These are phyloP conservation scores for Cyclotella choctawhatcheeana DNA, from an alignment of 108 stramenopile genomes.

Conservation along the genomic window DNA sequence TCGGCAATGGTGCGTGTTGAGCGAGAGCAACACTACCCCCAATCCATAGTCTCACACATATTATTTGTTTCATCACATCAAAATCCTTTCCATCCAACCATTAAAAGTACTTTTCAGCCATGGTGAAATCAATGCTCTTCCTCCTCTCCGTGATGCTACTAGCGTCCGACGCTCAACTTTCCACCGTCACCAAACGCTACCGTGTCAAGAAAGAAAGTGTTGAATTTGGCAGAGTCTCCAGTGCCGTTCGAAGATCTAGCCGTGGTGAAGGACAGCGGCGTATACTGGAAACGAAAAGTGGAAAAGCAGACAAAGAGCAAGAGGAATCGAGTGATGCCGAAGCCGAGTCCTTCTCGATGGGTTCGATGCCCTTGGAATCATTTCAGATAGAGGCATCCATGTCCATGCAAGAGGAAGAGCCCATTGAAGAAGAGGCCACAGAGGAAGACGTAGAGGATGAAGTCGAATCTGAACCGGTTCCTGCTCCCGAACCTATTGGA, in stretches of 20 bases:
- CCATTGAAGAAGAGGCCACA: neutral
- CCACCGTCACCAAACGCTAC: slow-evolving; percentile 22
- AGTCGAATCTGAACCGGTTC: neutral
- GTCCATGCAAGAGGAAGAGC: neutral
- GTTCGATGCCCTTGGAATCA: neutral
- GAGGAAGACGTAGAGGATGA: slow-evolving; percentile 6
- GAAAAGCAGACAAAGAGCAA: neutral
- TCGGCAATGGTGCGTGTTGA: too few relatives aligned
- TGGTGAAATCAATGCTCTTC: slow-evolving; percentile 25
- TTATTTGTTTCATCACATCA: neutral
- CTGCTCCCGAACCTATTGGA: neutral
- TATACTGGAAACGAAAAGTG: neutral
- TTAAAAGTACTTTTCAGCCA: neutral
- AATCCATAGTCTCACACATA: neutral
- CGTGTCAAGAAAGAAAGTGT: slow-evolving; percentile 9
- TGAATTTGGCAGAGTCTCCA: neutral
- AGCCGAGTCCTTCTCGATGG: neutral
- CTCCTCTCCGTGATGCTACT: slow-evolving; percentile 1
- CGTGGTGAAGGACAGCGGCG: neutral
- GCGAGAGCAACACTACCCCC: too few relatives aligned
- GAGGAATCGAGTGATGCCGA: neutral
- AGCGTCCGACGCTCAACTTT: slow-evolving; percentile 25
- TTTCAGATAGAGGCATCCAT: neutral
- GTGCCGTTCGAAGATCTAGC: neutral
- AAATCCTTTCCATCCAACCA: neutral